Evolutionary conservation across 2,329 filamentous ascomycete species (phyloP).

Genomic region (Beauveria asiatica): DNA sequence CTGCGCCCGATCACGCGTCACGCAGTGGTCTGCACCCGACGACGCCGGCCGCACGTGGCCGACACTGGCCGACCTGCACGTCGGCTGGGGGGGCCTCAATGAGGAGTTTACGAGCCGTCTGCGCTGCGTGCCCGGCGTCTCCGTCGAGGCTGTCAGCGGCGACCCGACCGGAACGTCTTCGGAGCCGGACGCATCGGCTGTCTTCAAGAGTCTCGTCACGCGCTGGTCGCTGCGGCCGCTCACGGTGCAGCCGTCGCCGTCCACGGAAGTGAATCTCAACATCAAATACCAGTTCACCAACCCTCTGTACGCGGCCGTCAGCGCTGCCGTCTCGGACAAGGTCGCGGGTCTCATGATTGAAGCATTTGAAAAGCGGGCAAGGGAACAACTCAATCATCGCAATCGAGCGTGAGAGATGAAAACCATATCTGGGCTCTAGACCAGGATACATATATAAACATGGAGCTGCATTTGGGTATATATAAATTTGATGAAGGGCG

Average conservation of each 20-base stretch:
- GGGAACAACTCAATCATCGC: slow-evolving; percentile 26
- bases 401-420: not conserved
- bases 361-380: slow-evolving; percentile 80
- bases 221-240: slow-evolving; percentile 55
- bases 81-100: slow-evolving; percentile 77
- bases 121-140: slow-evolving; percentile 62
- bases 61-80: slow-evolving; percentile 65
- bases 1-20: slow-evolving; percentile 71
- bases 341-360: slow-evolving; percentile 84
- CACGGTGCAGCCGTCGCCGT: slow-evolving; percentile 17
- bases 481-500: not conserved
- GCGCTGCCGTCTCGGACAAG: slow-evolving; percentile 71
- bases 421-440: too few species aligned
- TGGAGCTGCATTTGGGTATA: not conserved
- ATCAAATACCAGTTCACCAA: slow-evolving; percentile 82
- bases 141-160: slow-evolving; percentile 73
- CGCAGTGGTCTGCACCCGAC: slow-evolving; percentile 56
- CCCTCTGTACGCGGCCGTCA: slow-evolving; percentile 77
- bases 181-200: slow-evolving; percentile 29
- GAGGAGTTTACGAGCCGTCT: slow-evolving; percentile 78
- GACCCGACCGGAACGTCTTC: slow-evolving; percentile 38
- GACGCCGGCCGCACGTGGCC: slow-evolving; percentile 51
- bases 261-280: slow-evolving; percentile 64
- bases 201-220: slow-evolving; percentile 63
- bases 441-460: not conserved